phyloP scores from a whole-genome alignment of 257 asterid species.

The Fraxinus americana region DNA sequence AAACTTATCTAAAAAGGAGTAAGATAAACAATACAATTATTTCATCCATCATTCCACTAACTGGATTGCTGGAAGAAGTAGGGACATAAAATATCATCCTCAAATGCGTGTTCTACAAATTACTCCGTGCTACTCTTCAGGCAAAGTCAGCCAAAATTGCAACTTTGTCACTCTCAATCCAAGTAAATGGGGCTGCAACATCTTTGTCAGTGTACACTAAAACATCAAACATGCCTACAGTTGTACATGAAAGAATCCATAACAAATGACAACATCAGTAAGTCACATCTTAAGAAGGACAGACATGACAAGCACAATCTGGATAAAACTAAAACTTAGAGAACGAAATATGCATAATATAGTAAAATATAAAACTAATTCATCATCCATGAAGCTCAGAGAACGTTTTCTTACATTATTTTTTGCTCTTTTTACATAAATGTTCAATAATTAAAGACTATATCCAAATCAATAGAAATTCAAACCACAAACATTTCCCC shows the following conservation, averaged over 20 bases:
- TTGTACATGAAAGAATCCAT: conserved; percentile 3
- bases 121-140: too few relatives aligned
- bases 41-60: too few relatives aligned
- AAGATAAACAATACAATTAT: too few relatives aligned
- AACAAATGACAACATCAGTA: neutral
- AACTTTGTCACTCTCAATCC: too few relatives aligned
- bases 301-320: neutral
- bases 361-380: neutral
- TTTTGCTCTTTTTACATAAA: neutral
- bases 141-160: too few relatives aligned
- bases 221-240: conserved; percentile 79
- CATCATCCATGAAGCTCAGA: neutral
- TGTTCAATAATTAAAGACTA: too few relatives aligned
- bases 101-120: too few relatives aligned
- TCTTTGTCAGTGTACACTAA: conserved; percentile 83
- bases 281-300: neutral
- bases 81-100: too few relatives aligned
- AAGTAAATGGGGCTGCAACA: too few relatives aligned
- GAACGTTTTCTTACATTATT: neutral
- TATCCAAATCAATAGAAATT: conserved; percentile 18
- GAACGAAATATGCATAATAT: too few relatives aligned
- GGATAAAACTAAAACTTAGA: neutral
- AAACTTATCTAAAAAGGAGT: too few relatives aligned
- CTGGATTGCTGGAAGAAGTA: too few relatives aligned
- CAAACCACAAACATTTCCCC: neutral